Conservation (phyloP, 2,329 filamentous ascomycete genomes). For the Pseudogymnoascus sp. region DNA sequence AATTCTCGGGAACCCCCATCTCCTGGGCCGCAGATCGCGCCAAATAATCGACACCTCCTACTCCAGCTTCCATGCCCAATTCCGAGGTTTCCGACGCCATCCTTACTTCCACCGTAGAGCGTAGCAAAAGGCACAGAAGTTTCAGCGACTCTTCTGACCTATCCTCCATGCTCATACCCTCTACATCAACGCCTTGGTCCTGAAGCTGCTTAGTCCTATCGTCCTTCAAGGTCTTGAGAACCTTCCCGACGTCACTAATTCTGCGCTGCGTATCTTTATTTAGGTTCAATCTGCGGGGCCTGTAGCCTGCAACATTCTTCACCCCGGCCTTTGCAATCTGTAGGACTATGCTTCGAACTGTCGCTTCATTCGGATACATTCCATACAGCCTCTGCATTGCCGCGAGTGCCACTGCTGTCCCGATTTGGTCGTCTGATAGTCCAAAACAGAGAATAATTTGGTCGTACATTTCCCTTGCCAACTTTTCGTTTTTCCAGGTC, state of each 20-base stretch:
- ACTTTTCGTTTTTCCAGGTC: constrained; percentile 31
- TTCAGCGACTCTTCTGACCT: constrained; percentile 25
- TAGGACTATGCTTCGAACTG: constrained; percentile 38
- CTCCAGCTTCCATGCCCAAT: constrained; percentile 4
- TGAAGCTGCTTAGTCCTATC: constrained; percentile 22
- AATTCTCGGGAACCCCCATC: constrained; percentile 21
- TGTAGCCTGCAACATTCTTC: constrained; percentile 25
- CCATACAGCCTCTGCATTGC: constrained; percentile 36
- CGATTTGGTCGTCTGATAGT: constrained; percentile 38
- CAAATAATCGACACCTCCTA: constrained; percentile 3
- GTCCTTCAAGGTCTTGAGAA: constrained; percentile 35
- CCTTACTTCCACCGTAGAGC: constrained; percentile 18
- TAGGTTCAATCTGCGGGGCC: constrained; percentile 31
- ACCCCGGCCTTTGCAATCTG: constrained; percentile 36
- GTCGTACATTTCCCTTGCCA: constrained; percentile 42
- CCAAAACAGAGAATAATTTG: constrained; percentile 44
- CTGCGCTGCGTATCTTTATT: constrained; percentile 34
- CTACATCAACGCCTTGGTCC: constrained; percentile 21
- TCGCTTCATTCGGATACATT: constrained; percentile 37
- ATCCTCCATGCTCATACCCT: constrained; percentile 20
- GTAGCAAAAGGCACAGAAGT: constrained; percentile 23
- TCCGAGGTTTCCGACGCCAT: constrained; percentile 10
- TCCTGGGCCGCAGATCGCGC: constrained; percentile 16
- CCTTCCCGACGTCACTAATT: constrained; percentile 34
- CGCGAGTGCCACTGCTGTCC: constrained; percentile 40